A percentile compares a stretch with the other conserved stretches of the same genome.
These are phyloP conservation scores for Oenanthe sinensis DNA, from an alignment of 129 eudicot genomes.

Conservation along the genomic window DNA sequence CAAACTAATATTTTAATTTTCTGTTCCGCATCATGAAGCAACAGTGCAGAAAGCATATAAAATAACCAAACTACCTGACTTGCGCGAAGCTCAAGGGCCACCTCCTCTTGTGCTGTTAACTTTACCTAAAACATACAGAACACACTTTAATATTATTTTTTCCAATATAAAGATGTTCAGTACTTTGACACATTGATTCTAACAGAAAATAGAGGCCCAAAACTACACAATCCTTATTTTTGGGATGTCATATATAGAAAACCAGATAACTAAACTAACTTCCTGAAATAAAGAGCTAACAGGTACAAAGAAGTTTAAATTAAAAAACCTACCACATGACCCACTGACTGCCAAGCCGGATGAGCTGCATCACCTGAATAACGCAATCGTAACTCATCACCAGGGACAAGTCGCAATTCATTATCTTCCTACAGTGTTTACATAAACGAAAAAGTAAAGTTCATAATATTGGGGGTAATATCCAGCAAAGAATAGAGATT, in stretches of 20 bases:
- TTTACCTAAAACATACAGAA: constrained; percentile 37
- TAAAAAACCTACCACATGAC: constrained; percentile 74
- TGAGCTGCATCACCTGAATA: constrained; percentile 91
- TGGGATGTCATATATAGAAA: neutral
- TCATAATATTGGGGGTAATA: neutral
- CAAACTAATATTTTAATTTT: too few relatives aligned
- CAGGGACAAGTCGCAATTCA: constrained; percentile 77
- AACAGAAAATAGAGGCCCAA: neutral
- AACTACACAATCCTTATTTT: neutral
- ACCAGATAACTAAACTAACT: neutral
- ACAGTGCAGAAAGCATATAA: neutral
- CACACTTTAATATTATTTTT: neutral
- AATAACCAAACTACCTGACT: constrained; percentile 51
- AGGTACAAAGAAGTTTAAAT: neutral
- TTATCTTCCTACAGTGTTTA: constrained; percentile 62
- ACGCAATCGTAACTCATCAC: constrained; percentile 71
- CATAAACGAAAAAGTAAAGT: neutral
- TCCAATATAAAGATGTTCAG: neutral
- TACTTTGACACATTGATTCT: neutral
- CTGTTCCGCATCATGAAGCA: too few relatives aligned
- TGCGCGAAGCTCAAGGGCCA: constrained; percentile 92
- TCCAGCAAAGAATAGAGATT: neutral
- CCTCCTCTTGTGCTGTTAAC: constrained; percentile 94
- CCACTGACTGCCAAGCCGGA: constrained; percentile 94
- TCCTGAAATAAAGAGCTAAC: neutral